phyloP scores from a whole-genome alignment of 768 basidiomycete genomes.

The Chlorophyllum brunneum region DNA sequence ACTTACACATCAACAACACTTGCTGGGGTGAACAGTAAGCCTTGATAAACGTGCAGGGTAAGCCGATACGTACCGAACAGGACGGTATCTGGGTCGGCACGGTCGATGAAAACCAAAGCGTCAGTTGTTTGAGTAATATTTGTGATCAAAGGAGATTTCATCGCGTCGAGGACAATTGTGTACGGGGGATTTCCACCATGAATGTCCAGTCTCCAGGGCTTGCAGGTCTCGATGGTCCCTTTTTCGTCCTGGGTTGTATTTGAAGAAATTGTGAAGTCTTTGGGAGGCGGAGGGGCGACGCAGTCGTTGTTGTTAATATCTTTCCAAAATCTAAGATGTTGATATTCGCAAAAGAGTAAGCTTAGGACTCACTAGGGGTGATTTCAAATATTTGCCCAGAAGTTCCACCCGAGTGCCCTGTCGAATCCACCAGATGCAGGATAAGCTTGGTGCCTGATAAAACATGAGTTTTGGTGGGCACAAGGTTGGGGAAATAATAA shows the following conservation, averaged over 20 bases:
- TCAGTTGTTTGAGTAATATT: constrained; percentile 40
- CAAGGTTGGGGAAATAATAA: background rate
- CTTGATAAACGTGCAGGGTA: constrained; percentile 4
- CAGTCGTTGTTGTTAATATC: constrained; percentile 31
- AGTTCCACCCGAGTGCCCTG: constrained; percentile 39
- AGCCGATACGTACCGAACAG: constrained; percentile 34
- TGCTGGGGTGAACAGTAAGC: constrained; percentile 22
- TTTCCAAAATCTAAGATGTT: constrained; percentile 13
- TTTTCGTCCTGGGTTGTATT: constrained; percentile 31
- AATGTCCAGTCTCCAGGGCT: constrained; percentile 43
- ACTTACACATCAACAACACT: constrained; percentile 42
- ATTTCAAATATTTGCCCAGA: constrained; percentile 31
- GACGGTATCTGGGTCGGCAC: constrained; percentile 29
- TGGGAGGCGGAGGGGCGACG: constrained; percentile 19
- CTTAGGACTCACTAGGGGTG: constrained; percentile 24
- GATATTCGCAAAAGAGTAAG: background rate
- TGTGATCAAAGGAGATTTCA: constrained; percentile 34
- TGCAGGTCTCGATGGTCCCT: constrained; percentile 33
- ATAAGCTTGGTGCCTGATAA: constrained; percentile 38
- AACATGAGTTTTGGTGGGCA: background rate
- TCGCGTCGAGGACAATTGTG: constrained; percentile 33
- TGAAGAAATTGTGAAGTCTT: constrained; percentile 29
- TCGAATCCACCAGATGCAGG: constrained; percentile 40
- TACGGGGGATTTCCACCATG: constrained; percentile 43
- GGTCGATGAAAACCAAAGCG: constrained; percentile 38